phyloP scores from a whole-genome alignment of 140 eudicot genomes.

The Senecio squalidus region DNA sequence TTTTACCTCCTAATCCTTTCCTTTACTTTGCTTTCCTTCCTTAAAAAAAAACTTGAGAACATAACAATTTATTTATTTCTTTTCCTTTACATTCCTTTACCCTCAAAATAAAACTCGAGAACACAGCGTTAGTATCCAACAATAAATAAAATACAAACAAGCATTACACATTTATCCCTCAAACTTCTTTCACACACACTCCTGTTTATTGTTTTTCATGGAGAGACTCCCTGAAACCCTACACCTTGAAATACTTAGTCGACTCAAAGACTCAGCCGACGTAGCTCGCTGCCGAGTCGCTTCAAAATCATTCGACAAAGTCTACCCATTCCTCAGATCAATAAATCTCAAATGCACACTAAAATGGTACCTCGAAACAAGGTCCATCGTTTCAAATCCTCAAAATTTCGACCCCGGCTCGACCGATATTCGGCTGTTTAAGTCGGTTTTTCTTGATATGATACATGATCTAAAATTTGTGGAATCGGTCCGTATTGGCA shows the following conservation, averaged over 20 bases:
- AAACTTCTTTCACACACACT: not conserved
- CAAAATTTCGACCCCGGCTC: too few relatives aligned
- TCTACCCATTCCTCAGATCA: constrained; percentile 26
- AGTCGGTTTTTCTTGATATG: constrained; percentile 33
- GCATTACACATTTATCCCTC: not conserved
- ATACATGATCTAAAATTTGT: constrained; percentile 19
- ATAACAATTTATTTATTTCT: too few relatives aligned
- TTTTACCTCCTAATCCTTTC: too few relatives aligned
- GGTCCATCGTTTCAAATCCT: too few relatives aligned
- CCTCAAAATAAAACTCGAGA: too few relatives aligned
- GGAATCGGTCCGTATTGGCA: constrained; percentile 50
- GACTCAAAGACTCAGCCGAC: constrained; percentile 47
- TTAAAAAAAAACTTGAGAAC: too few relatives aligned
- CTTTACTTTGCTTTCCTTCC: too few relatives aligned
- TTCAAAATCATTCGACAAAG: constrained; percentile 24
- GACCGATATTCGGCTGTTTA: constrained; percentile 43
- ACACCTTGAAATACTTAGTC: constrained; percentile 54
- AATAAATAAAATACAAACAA: too few relatives aligned
- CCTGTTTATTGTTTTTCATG: not conserved
- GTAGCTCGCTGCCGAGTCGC: constrained; percentile 52
- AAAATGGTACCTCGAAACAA: not conserved
- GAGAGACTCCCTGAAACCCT: constrained; percentile 38
- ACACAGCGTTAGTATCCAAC: too few relatives aligned
- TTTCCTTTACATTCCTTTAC: too few relatives aligned
- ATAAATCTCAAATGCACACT: constrained; percentile 11